Base-by-base conservation (phyloP, 176 grass and related monocot species). In the Carex pumila region DNA sequence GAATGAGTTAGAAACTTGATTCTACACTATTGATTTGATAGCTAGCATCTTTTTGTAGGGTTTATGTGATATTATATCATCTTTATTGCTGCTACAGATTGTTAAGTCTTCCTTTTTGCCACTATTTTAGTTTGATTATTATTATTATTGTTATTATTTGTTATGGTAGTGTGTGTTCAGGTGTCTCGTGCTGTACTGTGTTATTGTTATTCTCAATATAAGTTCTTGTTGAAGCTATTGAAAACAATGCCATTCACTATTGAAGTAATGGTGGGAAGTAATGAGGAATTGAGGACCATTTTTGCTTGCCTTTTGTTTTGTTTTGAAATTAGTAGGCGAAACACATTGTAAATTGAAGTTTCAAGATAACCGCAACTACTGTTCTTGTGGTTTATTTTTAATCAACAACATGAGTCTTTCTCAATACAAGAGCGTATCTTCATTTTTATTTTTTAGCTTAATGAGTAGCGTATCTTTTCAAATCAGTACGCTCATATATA, bases 21-120 rank as follows among this genome's bases (percentile, higher is more conserved):
- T 65, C 3, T 14, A 19, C 79, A 29, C 41, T 47, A 1, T 69
- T 39, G 37, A 12, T 30, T 32, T 55, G 52, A 15, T 87, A 50
- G 79, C 54, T 83, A 73, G 34, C 21, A 61, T 49, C 71, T 59
- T 70, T 73, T 87, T 73, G 80, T 65, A 68, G 80, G 22, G 14
- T 83, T 85, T 21, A 61, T 79, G 84, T 63, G 79, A 50, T 66
- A 83, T 14, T 5, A 31, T 67, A 15, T 65, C 32, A 50, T 83
- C 80, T 83, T 80, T 61, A 30, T 31, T 83, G 32, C 37, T 68
- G 39, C 12, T 53, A 54, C 22, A 50, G 61, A 83, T 83, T 67
- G 19, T 82, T 30, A 52, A 68, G 39, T 68, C 36, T 21, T 52
- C 21, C 53, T 52, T 45, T 83, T 54, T 68, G n/a, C 19, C 30